Evolutionary conservation across 495 filamentous ascomycete genomes (phyloP), one percentile per base, ranked within the genome.

Genomic region (Trichocladium uniseriatum): DNA sequence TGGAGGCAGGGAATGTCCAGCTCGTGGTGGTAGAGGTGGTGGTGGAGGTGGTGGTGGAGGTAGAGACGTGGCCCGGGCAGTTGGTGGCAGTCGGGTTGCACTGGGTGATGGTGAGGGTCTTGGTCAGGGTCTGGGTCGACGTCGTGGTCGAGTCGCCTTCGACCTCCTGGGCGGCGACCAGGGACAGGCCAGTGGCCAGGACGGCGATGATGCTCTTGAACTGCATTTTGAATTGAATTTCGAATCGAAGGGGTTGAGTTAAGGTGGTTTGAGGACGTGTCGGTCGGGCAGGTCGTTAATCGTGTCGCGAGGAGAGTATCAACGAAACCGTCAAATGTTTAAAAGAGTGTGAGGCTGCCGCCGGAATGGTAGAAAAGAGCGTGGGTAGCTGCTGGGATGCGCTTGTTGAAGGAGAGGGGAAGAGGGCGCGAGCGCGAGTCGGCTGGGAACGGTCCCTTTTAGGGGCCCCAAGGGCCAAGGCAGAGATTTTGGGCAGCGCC

Each of bases 81-180:
- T 63, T 57, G 43, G 73, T 64, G 59, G 62, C 61, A 29, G 62
- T 65, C 8, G 69, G 66, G 57, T 66, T 70, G 66, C 71, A 72
- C 61, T 66, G 51, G 48, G 69, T 72, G 55, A 74, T 67, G 55
- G 73, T 74, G 59, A 72, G 56, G 24, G 69, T 72, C 44, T 64
- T 53, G 29, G 71, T 72, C 55, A 69, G 52, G 49, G 68, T 70
- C 45, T 62, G 60, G 21, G 69, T 72, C 50, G 69, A 65, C 37
- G 72, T 71, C 40, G 62, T 69, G 51, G 48, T 63, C 37, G 51
- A 59, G 40, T 58, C 49, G 38, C 9, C 31, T 11, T 32, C 31
- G 24, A 32, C 46, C 36, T 59, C 57, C 37, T 62, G 24, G 28
- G 59, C 61, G 48, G 53, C 42, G 24, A 53, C 61, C 48, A 65